Conservation (phyloP, 306 rosid species). For the Cucumis sativus region Cucumber_9930_V3 NC_026658.2:19043501-19044000, state of each 20-base stretch:
- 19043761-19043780: slow-evolving; percentile 71
- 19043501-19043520: slow-evolving; percentile 90
- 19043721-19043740: neutral
- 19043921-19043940: neutral
- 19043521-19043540: slow-evolving; percentile 77
- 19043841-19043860: slow-evolving; percentile 72
- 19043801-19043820: slow-evolving; percentile 83
- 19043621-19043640: slow-evolving; percentile 90
- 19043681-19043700: neutral
- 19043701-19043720: neutral
- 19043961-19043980: neutral
- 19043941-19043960: slow-evolving; percentile 10
- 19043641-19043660: slow-evolving; percentile 26
- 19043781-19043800: slow-evolving; percentile 83
- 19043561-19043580: slow-evolving; percentile 86
- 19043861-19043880: slow-evolving; percentile 53
- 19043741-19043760: slow-evolving; percentile 25
- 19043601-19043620: slow-evolving; percentile 76
- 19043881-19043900: slow-evolving; percentile 48
- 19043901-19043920: neutral
- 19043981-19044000: neutral
- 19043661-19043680: neutral
- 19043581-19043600: slow-evolving; percentile 76
- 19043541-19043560: slow-evolving; percentile 58
- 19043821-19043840: slow-evolving; percentile 85